phyloP scores from a whole-genome alignment of 1,284 basidiomycete species.

The Cystobasidium sp. region DNA sequence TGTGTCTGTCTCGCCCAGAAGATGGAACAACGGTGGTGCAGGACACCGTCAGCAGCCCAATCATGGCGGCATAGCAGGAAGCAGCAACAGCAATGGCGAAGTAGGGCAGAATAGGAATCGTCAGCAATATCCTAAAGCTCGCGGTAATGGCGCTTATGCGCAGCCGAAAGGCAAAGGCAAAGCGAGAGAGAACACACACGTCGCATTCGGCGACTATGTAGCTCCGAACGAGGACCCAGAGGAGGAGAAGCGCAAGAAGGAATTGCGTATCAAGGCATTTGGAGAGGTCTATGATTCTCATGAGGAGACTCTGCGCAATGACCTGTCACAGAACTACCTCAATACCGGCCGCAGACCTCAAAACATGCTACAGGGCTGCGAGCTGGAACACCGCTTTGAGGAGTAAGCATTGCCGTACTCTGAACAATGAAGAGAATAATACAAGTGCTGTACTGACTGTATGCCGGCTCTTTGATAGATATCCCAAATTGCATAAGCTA shows the following conservation, averaged over 20 bases:
- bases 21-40: neutral
- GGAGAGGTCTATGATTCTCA: constrained; percentile 69
- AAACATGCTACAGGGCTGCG: constrained; percentile 84
- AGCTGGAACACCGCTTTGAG: constrained; percentile 82
- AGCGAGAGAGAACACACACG: constrained; percentile 9
- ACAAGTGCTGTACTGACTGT: neutral
- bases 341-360: constrained; percentile 88
- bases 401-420: constrained; percentile 68
- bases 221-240: constrained; percentile 24
- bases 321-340: constrained; percentile 89
- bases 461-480: constrained; percentile 62
- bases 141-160: neutral
- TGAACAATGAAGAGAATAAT: neutral
- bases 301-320: constrained; percentile 93
- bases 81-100: constrained; percentile 2
- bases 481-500: constrained; percentile 77
- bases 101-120: neutral
- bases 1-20: constrained; percentile 19
- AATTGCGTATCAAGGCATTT: constrained; percentile 45
- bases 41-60: neutral
- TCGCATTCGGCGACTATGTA: constrained; percentile 16
- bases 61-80: neutral
- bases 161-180: constrained; percentile 29
- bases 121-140: neutral
- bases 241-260: constrained; percentile 23